Evolutionary conservation across 805 yeast species (phyloP), one percentile per base, ranked within the genome.

Genomic region (Lipomyces sp.): DNA sequence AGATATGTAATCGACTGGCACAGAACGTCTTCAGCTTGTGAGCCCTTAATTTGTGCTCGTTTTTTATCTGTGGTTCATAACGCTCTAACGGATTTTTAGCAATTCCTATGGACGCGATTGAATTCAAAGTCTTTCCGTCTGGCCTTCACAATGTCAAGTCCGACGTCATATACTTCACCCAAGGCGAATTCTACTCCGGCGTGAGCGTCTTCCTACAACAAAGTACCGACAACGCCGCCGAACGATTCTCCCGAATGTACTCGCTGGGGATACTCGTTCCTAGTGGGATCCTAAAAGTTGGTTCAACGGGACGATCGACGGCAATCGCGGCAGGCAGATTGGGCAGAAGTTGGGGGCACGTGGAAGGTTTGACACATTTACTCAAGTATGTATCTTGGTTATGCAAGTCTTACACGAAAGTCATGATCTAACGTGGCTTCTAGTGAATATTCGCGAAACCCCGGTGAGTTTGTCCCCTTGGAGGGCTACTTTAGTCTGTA

Each of bases 111-210:
- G 65, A 71, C 28, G 75, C 76, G 11, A 61, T 83, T 2, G 89
- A 83, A 65, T 83, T 75, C 66, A 78, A 80, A 57, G 71, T 82
- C n/a, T 66, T 83, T 39, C 89, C 89, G 0, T 80, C 86, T 0
- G 88, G 90, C 1, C 68, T 82, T 2, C 89, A 83, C 61, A 72
- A 77, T 13, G 70, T 71, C 2, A 64, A 65, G 19, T 49, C 60
- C 13, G 89, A 83, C 61, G 75, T 78, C 1, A 71, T 83, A 1
- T 76, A 78, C 45, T 82, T 83, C 65, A 74, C 73, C 2, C 64
- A 70, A 5, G 68, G 72, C 7, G 67, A 64, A 34, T 49, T 54
- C 10, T 50, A 61, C 8, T 55, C 47, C 1, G 84, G 86, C 1
- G 64, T 81, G 0, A 71, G 82, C 0, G 77, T 75, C 4, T 81